A percentile compares a stretch with the other conserved stretches of the same genome.
phyloP scores from a whole-genome alignment of 805 yeast species.

The Aciculoconidium aculeatum region DNA sequence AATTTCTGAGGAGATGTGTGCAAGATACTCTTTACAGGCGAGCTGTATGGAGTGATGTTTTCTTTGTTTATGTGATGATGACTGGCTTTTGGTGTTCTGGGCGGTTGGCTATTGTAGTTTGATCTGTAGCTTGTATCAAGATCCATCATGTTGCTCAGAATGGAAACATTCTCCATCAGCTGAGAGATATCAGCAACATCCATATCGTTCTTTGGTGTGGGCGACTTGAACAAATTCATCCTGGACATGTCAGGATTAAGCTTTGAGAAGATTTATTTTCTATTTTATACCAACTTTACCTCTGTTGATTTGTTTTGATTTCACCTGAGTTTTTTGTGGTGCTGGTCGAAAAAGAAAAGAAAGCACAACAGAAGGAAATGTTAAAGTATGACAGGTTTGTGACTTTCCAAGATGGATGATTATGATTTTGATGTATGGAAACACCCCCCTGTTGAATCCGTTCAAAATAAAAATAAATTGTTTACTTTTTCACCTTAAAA shows the following conservation, averaged over 20 bases:
- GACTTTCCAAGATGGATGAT: too few species aligned
- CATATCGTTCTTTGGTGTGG: constrained; percentile 4
- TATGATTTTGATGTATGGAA: too few species aligned
- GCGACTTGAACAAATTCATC: constrained; percentile 6
- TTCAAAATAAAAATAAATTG: too few species aligned
- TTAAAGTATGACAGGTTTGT: too few species aligned
- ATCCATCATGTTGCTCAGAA: constrained; percentile 32
- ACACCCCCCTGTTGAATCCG: too few species aligned
- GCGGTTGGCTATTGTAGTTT: constrained; percentile 8
- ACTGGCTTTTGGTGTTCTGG: constrained; percentile 10
- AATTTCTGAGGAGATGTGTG: constrained; percentile 22
- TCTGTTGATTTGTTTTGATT: constrained; percentile 1
- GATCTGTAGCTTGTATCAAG: constrained; percentile 28
- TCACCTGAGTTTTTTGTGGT: constrained; percentile 4
- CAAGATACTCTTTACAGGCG: constrained; percentile 33
- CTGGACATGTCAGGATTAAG: too few species aligned
- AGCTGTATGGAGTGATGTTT: constrained; percentile 28
- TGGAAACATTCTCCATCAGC: constrained; percentile 38
- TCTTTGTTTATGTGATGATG: constrained; percentile 25
- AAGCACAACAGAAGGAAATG: too few species aligned
- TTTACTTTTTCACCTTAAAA: too few species aligned
- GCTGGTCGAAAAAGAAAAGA: constrained; percentile 6
- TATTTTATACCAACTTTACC: not conserved
- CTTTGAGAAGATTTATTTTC: too few species aligned
- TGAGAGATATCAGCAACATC: constrained; percentile 34